Evolutionary conservation across 345 rosid genomes (phyloP), one percentile per base, ranked within the genome.

Genomic region (Populus ilicifolia): DNA sequence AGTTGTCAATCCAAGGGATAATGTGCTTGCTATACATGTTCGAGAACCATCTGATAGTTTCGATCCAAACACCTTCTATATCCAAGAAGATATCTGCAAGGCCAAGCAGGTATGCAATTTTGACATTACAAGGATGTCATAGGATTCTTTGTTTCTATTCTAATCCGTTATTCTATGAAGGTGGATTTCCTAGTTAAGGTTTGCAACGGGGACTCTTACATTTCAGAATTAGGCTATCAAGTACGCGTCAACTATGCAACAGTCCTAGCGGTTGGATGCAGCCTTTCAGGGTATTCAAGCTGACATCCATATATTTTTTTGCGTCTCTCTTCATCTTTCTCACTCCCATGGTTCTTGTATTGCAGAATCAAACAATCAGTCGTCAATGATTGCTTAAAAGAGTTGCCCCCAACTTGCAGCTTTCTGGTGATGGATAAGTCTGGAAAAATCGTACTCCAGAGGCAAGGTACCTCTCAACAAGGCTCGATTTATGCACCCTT

Each of bases 381-480:
- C 35, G 71, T 86, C 38, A 75, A 48, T 5, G 29, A 36, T 71
- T 74, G 70, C 70, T 36, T 82, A 46, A 82, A 77, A 77, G 67
- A 75, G 7, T 65, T 86, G 77, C 87, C 84, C 2, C 84, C 87
- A 11, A 74, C 89, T 52, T 84, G 89, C 82, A 78, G 78, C 17
- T 82, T 86, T 77, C 52, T 86, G 67, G 75, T 78, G 41, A 63
- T 86, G 69, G 84, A 80, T 35, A 76, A 36, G 73, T 69, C 70
- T 3, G 84, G 86, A 18, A 84, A 77, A 77, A 75, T 71, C 11
- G 13, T 69, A 20, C 68, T 84, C 74, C 83, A 63, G 74, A 67
- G 59, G 73, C 89, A 80, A 71, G 86, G 86, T 79, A 86, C 87
- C 69, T 80, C 79, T 17, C 89, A 82, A 67, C 75, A 84, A 75